These are phyloP conservation scores for Boechera retrofracta DNA, from an alignment of 345 rosid species.

Conservation along the genomic window DNA sequence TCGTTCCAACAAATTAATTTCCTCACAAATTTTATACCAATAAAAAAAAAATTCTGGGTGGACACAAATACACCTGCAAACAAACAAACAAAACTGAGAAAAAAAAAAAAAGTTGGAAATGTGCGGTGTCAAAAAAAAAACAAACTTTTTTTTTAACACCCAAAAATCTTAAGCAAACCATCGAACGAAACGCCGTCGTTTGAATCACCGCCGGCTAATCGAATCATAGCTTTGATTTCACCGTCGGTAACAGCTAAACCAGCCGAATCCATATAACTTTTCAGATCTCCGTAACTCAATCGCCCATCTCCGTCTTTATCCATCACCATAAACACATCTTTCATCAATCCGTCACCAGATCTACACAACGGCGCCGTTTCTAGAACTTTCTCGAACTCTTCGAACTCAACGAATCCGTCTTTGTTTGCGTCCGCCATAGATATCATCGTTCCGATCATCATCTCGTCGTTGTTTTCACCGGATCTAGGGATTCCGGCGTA, in stretches of 20 bases:
- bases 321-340: slow-evolving; percentile 77
- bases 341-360: slow-evolving; percentile 45
- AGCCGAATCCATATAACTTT: slow-evolving; percentile 68
- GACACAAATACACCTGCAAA: not conserved
- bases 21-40: not conserved
- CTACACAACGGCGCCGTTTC: slow-evolving; percentile 9
- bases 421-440: slow-evolving; percentile 71
- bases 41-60: not conserved
- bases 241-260: slow-evolving; percentile 60
- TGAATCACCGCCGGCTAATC: slow-evolving; percentile 59
- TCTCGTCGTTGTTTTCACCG: slow-evolving; percentile 37
- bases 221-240: slow-evolving; percentile 75
- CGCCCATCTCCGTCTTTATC: slow-evolving; percentile 87
- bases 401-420: slow-evolving; percentile 87
- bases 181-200: slow-evolving; percentile 59
- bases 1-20: not conserved
- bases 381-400: slow-evolving; percentile 76
- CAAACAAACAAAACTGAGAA: not conserved
- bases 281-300: slow-evolving; percentile 67
- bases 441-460: slow-evolving; percentile 73
- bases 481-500: slow-evolving; percentile 52
- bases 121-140: not conserved
- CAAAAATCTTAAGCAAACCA: slow-evolving; percentile 62
- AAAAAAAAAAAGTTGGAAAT: not conserved
- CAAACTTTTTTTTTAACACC: slow-evolving; percentile 32